These are phyloP conservation scores for Claviceps spartinae DNA, from an alignment of 2,329 filamentous ascomycete genomes.

Conservation along the genomic window DNA sequence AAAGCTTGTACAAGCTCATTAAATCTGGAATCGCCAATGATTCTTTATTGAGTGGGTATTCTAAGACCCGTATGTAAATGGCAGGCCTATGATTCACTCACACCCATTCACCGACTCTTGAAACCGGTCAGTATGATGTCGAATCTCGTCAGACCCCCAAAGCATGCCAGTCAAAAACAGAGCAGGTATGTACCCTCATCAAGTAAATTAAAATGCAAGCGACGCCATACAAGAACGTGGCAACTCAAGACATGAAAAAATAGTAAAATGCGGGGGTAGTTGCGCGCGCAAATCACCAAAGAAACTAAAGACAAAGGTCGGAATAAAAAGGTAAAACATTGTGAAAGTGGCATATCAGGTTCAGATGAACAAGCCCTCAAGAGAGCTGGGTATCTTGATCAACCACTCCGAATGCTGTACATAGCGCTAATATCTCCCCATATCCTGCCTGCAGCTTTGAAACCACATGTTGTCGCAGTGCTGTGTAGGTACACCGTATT, in stretches of 20 bases:
- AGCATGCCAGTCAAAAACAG: neutral
- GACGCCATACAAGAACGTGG: neutral
- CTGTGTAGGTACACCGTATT: neutral
- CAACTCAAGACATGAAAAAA: neutral
- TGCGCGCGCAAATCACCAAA: constrained; percentile 4
- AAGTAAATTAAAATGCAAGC: neutral
- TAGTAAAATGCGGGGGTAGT: neutral
- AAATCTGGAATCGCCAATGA: neutral
- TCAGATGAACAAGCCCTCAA: constrained; percentile 21
- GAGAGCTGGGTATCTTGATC: constrained; percentile 28
- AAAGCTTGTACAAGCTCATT: neutral
- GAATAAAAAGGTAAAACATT: constrained; percentile 1
- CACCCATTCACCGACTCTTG: neutral
- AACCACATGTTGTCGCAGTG: constrained; percentile 1
- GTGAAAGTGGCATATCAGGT: constrained; percentile 10
- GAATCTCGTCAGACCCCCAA: neutral
- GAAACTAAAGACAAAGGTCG: constrained; percentile 3
- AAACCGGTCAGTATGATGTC: neutral
- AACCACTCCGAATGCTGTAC: constrained; percentile 15
- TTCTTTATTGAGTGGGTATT: neutral
- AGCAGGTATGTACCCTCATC: neutral
- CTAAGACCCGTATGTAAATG: neutral
- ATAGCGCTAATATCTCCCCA: constrained; percentile 2
- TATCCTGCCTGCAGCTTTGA: neutral
- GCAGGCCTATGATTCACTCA: neutral